Evolutionary conservation across 2,329 filamentous ascomycete genomes (phyloP).

Genomic region (Alternaria tenuissima): DNA sequence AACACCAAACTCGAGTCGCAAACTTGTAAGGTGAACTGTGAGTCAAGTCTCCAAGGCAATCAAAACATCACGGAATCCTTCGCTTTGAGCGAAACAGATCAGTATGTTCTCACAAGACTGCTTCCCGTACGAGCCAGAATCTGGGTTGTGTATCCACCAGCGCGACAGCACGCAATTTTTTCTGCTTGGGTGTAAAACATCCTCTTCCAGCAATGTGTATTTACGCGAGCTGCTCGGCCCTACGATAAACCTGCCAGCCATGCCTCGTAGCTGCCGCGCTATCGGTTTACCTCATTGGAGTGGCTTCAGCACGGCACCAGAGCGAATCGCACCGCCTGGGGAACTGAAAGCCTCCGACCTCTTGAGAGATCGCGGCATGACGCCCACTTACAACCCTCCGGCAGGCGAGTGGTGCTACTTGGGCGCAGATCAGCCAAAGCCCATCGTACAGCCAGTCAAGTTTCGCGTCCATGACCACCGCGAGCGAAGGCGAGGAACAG

Average conservation of each 20-base stretch:
- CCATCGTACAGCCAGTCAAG: background rate
- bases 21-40: background rate
- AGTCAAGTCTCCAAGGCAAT: background rate
- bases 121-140: constrained; percentile 10
- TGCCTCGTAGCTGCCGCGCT: constrained; percentile 24
- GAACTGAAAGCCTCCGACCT: constrained; percentile 33
- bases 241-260: constrained; percentile 17
- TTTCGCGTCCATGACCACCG: constrained; percentile 5
- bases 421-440: constrained; percentile 22
- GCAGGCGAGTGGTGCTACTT: constrained; percentile 29
- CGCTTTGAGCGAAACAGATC: constrained; percentile 4
- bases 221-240: constrained; percentile 22
- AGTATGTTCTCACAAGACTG: constrained; percentile 21
- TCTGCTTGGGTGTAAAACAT: background rate
- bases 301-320: constrained; percentile 20
- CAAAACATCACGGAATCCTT: background rate
- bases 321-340: constrained; percentile 14
- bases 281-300: constrained; percentile 34
- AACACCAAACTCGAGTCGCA: constrained; percentile 7
- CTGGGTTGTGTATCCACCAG: background rate
- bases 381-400: constrained; percentile 30
- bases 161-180: constrained; percentile 11
- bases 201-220: background rate
- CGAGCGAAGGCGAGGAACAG: constrained; percentile 15
- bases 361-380: constrained; percentile 27